These are phyloP conservation scores for Exophiala sp. DNA, from an alignment of 2,329 filamentous ascomycete species.

Conservation along the genomic window DNA sequence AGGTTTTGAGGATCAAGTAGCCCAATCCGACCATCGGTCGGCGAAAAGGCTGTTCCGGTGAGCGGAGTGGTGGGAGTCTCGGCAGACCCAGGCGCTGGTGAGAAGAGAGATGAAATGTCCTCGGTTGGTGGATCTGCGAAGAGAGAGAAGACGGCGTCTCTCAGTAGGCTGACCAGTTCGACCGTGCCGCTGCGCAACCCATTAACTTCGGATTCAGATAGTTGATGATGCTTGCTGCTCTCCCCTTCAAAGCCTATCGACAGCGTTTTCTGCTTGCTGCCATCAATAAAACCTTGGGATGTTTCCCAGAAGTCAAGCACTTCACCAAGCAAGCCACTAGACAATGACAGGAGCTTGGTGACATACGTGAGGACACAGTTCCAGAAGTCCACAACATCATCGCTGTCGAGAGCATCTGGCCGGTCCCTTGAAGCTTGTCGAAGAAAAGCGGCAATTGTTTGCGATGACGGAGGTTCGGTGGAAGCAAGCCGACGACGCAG, in stretches of 20 bases:
- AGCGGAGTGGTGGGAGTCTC: conserved; percentile 51
- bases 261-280: conserved; percentile 71
- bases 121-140: conserved; percentile 85
- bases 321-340: conserved; percentile 78
- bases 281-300: conserved; percentile 81
- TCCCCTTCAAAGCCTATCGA: conserved; percentile 76
- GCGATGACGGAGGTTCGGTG: conserved; percentile 63
- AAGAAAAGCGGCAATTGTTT: conserved; percentile 67
- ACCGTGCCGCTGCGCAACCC: conserved; percentile 71
- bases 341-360: conserved; percentile 63
- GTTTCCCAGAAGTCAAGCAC: conserved; percentile 92
- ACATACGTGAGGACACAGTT: conserved; percentile 76
- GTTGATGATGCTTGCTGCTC: conserved; percentile 71
- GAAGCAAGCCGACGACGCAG: conserved; percentile 72
- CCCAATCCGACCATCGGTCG: conserved; percentile 62
- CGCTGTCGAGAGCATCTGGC: conserved; percentile 64
- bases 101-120: conserved; percentile 81
- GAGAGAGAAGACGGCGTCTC: conserved; percentile 71
- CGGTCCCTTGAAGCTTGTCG: conserved; percentile 65
- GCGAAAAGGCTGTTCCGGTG: conserved; percentile 59
- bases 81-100: conserved; percentile 55
- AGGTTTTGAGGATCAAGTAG: conserved; percentile 71
- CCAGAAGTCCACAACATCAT: conserved; percentile 84
- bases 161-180: conserved; percentile 76
- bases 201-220: conserved; percentile 63